Evolutionary conservation across 2,329 filamentous ascomycete species (phyloP), one percentile per base, ranked within the genome.

Genomic region (Hymenoscyphus fructigenus): DNA sequence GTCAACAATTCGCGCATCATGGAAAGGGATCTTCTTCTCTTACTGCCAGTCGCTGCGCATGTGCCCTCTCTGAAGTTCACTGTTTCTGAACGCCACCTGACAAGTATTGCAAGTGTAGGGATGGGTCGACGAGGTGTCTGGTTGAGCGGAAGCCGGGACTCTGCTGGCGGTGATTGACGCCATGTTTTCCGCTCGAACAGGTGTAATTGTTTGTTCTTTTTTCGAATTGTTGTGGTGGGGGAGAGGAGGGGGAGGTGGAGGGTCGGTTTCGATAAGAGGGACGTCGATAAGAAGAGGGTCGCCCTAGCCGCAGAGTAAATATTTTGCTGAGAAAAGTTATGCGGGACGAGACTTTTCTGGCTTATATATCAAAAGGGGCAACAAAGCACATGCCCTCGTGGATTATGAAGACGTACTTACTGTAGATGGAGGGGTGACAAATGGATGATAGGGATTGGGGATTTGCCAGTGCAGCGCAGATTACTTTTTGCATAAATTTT

Each of bases 41-140:
- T 84, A 95, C 91, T 99, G 94, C 95, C 95, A 99, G 81, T 99
- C 95, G 73, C 90, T 95, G 78, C 95, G 93, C 95, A 99, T 99
- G 77, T 99, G 95, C 44, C 87, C 89, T 77, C 95, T 89, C 80
- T 99, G 95, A 64, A 96, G 84, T 76, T 98, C 94, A 77, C 91
- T 93, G 76, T 92, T 93, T 70, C 94, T 90, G 80, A 98, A 99
- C 61, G 94, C 95, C 72, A 99, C 93, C 77, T 97, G 92, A 76
- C 95, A 99, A 65, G 93, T 95, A 79, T 98, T 99, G 87, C 95
- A 99, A 63, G 94, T 98, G 80, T 94, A 99, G 1, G 95, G 94
- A 76, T 97, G 92, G 29, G 89, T 84, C 36, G 85, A 76, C 23
- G 76, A 76, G 23, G 80, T 70, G 61, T 75, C 74, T 66, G 70